Conservation (phyloP, 2,329 filamentous ascomycete genomes). For the Colletotrichum sp. region DNA sequence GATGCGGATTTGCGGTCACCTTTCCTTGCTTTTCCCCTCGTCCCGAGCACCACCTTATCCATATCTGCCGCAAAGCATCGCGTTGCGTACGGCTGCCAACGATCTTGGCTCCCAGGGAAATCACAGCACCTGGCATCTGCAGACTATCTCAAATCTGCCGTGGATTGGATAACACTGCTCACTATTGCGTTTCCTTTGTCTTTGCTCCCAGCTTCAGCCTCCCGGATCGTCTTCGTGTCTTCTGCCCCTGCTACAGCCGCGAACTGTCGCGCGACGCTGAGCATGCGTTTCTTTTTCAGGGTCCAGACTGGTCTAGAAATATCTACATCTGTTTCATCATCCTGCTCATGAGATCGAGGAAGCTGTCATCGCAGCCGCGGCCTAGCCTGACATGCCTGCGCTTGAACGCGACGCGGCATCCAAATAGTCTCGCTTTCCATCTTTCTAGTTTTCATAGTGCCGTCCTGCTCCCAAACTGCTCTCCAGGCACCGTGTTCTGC, state of each 20-base stretch:
- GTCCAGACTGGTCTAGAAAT: not conserved
- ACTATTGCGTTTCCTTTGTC: not conserved
- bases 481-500: not conserved
- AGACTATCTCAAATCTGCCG: not conserved
- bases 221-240: not conserved
- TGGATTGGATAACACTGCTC: not conserved
- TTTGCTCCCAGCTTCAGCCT: not conserved
- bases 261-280: not conserved
- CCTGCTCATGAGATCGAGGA: not conserved
- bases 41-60: not conserved
- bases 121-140: not conserved
- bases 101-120: not conserved
- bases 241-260: not conserved
- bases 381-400: not conserved
- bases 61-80: not conserved
- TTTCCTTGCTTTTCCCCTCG: not conserved
- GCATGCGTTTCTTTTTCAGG: not conserved
- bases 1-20: not conserved
- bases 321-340: not conserved
- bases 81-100: not conserved
- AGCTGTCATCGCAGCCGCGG: not conserved
- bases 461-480: not conserved
- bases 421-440: not conserved
- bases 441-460: not conserved
- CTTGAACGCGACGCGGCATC: not conserved